Conservation (phyloP, 805 yeast genomes). For the Candida silvicultrix region DNA sequence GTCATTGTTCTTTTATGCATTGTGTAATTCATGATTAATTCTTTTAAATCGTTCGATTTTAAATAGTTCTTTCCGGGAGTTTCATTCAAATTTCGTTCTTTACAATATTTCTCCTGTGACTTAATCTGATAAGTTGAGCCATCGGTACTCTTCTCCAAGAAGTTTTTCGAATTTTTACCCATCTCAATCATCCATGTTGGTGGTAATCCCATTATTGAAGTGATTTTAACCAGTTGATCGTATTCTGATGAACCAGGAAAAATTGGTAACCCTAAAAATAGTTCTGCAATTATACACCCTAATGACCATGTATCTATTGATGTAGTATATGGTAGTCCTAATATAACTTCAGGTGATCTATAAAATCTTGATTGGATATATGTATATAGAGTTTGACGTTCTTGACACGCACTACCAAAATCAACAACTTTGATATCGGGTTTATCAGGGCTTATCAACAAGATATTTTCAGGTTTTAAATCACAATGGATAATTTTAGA, state of each 20-base stretch:
- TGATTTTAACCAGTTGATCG: conserved; percentile 79
- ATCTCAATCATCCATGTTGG: conserved; percentile 96
- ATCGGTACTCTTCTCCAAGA: conserved; percentile 28
- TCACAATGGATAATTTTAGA: conserved; percentile 92
- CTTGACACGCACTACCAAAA: conserved; percentile 94
- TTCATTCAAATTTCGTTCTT: conserved; percentile 53
- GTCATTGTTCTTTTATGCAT: conserved; percentile 53
- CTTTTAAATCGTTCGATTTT: conserved; percentile 54
- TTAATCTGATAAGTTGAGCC: conserved; percentile 16
- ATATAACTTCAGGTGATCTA: conserved; percentile 89
- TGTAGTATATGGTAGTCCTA: conserved; percentile 88
- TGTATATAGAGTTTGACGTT: conserved; percentile 81
- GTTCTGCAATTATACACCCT: conserved; percentile 88
- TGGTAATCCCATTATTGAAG: conserved; percentile 78
- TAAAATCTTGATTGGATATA: conserved; percentile 91
- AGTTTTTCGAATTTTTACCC: conserved; percentile 78
- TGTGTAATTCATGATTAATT: conserved; percentile 73
- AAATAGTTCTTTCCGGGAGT: conserved; percentile 84
- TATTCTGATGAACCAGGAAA: conserved; percentile 95
- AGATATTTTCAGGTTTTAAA: conserved; percentile 90
- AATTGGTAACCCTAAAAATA: conserved; percentile 85
- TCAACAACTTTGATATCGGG: conserved; percentile 83
- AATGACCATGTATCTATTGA: conserved; percentile 97
- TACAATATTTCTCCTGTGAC: conserved; percentile 40
- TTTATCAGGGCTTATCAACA: conserved; percentile 65